Base-by-base conservation (phyloP, 208 protist genomes). In the Acanthamoeba sp. region DNA sequence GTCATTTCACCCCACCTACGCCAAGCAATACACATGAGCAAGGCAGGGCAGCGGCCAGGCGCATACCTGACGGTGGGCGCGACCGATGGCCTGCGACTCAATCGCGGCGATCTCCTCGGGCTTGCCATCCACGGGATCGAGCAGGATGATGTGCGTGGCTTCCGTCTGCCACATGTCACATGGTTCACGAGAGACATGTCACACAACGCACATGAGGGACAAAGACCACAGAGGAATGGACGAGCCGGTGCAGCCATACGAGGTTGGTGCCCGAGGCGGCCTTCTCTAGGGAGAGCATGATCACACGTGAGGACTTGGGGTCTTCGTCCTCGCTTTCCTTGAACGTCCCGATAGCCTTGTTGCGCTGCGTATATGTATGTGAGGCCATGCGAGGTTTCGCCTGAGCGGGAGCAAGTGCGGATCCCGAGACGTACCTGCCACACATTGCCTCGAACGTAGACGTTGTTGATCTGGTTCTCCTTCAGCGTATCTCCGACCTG, bases 211-310 rank as follows among this genome's bases (percentile, higher is more conserved):
- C 48, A 55, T 20, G 10, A 55, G 10, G 6, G 48, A 55, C 6
- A 55, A 55, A 55, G 48, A n/a, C n/a, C n/a, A n/a, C n/a, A n/a
- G n/a, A n/a, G n/a, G n/a, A n/a, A n/a, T n/a, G n/a, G n/a, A n/a
- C n/a, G n/a, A n/a, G n/a, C n/a, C n/a, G n/a, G n/a, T n/a, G n/a
- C n/a, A n/a, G n/a, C n/a, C n/a, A n/a, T 66, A 66, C 59, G 27
- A 66, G 59, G 27, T 95, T 95, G 32, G 85, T 52, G 34, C 93
- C 93, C 69, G 93, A 95, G 14, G 93, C 93, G 24, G 93, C 69
- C 38, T 95, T 95, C 62, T 93, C 93, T 6, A 95, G 89, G 2
- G 76, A 93, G n/a, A 94, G 93, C 93, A 94, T 94, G 78, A 94
- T 94, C 24, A 94, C 93, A 20, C 62, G 48, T 16, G 90, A 45